Percentiles rank a stretch among this genome's conserved stretches.
These are phyloP conservation scores for Volvox carteri DNA, from an alignment of 163 green algal species.

Conservation along the genomic window DNA sequence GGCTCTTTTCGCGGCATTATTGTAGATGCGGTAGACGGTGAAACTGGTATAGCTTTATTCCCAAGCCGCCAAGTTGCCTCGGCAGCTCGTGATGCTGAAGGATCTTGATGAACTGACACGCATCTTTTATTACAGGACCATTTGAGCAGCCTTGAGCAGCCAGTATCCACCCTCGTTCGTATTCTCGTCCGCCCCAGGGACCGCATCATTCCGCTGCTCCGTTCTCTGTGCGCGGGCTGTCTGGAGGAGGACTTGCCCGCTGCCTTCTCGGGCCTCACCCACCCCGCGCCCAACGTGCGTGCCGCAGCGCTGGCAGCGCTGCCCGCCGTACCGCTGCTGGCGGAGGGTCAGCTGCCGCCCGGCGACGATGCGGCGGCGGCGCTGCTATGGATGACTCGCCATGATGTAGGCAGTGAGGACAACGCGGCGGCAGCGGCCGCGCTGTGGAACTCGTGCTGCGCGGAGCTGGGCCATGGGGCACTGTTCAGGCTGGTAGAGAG, in stretches of 20 bases:
- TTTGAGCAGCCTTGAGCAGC: too few species aligned
- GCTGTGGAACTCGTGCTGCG: conserved; percentile 73
- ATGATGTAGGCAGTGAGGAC: conserved; percentile 78
- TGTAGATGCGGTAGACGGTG: too few species aligned
- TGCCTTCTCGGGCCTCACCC: conserved; percentile 78
- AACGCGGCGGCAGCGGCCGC: conserved; percentile 72
- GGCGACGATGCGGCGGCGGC: conserved; percentile 60
- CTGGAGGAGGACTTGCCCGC: conserved; percentile 70
- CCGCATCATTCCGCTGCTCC: conserved; percentile 83
- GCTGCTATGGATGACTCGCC: conserved; percentile 82
- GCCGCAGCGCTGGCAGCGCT: conserved; percentile 81
- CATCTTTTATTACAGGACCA: too few species aligned
- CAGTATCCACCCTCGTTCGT: too few species aligned
- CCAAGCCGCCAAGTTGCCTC: too few species aligned
- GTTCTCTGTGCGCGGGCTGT: conserved; percentile 77
- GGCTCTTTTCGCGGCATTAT: too few species aligned
- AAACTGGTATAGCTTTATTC: too few species aligned
- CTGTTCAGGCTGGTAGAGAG: conserved; percentile 25
- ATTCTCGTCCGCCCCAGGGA: conserved; percentile 71
- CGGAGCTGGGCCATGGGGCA: conserved; percentile 5
- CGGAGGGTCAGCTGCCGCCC: conserved; percentile 53
- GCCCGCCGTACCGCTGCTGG: conserved; percentile 76
- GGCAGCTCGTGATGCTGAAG: too few species aligned
- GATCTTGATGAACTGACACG: too few species aligned
- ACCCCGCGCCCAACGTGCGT: conserved; percentile 75